These are phyloP conservation scores for Hymenochaete sp. DNA, from an alignment of 1,284 basidiomycete species.

Conservation along the genomic window DNA sequence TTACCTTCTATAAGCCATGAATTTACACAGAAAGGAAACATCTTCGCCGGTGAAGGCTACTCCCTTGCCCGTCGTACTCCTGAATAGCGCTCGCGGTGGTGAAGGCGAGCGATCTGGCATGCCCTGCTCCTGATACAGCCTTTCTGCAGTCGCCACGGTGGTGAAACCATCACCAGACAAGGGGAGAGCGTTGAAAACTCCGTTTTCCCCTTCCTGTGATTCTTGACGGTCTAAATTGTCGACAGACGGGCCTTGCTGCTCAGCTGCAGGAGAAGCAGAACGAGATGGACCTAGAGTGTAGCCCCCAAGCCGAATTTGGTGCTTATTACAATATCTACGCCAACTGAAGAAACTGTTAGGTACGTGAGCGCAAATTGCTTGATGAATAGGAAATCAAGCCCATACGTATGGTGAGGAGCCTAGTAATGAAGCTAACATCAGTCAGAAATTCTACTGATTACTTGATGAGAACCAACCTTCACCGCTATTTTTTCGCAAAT, in stretches of 20 bases:
- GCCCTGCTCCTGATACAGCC: constrained; percentile 32
- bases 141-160: constrained; percentile 38
- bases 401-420: constrained; percentile 78
- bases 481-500: constrained; percentile 77
- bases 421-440: constrained; percentile 23
- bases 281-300: constrained; percentile 64
- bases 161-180: constrained; percentile 33
- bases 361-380: constrained; percentile 9
- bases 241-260: constrained; percentile 32
- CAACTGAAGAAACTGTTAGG: constrained; percentile 69
- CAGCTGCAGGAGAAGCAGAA: constrained; percentile 33
- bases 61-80: constrained; percentile 79
- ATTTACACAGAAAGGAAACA: constrained; percentile 60
- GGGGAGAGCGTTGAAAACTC: constrained; percentile 16
- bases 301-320: constrained; percentile 73
- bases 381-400: constrained; percentile 8
- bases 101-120: constrained; percentile 59
- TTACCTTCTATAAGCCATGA: constrained; percentile 64
- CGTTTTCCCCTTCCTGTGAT: not conserved
- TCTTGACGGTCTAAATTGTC: constrained; percentile 25
- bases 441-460: constrained; percentile 2
- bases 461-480: constrained; percentile 40
- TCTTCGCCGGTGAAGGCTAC: constrained; percentile 79
- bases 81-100: constrained; percentile 63
- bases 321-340: constrained; percentile 81